These are phyloP conservation scores for Lactuca sativa DNA, from an alignment of 129 eudicot genomes.

Conservation along the genomic window DNA sequence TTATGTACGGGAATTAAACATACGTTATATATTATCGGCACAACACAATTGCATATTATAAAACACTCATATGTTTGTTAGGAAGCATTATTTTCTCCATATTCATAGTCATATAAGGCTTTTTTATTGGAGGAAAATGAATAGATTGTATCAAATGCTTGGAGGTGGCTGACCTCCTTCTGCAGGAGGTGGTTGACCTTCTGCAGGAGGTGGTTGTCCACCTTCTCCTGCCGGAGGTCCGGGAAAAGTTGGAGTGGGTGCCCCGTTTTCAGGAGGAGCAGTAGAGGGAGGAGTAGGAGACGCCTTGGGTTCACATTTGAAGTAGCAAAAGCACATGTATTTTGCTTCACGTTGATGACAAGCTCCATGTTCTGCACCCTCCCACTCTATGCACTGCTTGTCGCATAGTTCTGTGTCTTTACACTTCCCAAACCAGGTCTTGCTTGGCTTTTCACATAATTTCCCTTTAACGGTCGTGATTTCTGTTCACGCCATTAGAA, in stretches of 20 bases:
- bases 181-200: constrained; percentile 3
- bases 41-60: too few species aligned
- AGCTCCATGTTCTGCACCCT: constrained; percentile 32
- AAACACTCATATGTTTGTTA: too few species aligned
- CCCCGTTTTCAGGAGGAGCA: background rate
- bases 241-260: constrained; percentile 5
- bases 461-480: constrained; percentile 1
- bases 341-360: constrained; percentile 37
- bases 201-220: constrained; percentile 1
- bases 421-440: constrained; percentile 36
- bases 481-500: constrained; percentile 2
- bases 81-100: too few species aligned
- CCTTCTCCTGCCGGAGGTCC: background rate
- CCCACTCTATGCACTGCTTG: constrained; percentile 35
- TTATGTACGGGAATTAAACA: too few species aligned
- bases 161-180: background rate
- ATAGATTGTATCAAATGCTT: too few species aligned
- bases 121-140: too few species aligned
- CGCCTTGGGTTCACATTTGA: background rate
- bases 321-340: constrained; percentile 38
- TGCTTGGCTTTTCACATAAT: constrained; percentile 32
- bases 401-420: constrained; percentile 15
- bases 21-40: too few species aligned
- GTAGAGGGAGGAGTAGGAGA: constrained; percentile 9
- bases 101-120: too few species aligned